Conservation (phyloP, 371 early-diverging fungal genomes). For the Mortierella sp. region DNA sequence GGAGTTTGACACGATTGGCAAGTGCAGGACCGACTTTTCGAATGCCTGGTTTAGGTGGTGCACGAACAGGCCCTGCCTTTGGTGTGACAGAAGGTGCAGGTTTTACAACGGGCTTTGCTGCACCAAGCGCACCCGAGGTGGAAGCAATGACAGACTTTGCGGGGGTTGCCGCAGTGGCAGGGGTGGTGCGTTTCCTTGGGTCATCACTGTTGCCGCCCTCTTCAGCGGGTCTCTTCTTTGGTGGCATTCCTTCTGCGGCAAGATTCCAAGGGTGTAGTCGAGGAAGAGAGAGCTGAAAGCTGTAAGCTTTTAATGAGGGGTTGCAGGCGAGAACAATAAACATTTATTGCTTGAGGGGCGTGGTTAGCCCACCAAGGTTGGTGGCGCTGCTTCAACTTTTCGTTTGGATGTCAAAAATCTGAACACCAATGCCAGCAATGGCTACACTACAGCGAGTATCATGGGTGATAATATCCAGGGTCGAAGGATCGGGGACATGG, state of each 20-base stretch:
- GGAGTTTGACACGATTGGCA: constrained; percentile 32
- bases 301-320: no score
- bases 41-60: constrained; percentile 44
- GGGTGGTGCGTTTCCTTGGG: constrained; percentile 31
- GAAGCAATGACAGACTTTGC: constrained; percentile 23
- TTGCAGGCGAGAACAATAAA: constrained; percentile 2
- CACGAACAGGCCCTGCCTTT: constrained; percentile 42
- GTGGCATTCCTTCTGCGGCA: constrained; percentile 36
- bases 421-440: constrained; percentile 65
- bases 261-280: neutral
- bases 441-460: constrained; percentile 53
- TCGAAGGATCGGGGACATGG: constrained; percentile 72
- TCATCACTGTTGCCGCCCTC: constrained; percentile 31
- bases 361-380: constrained; percentile 6
- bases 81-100: constrained; percentile 17
- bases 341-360: constrained; percentile 16
- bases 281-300: no score
- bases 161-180: constrained; percentile 1
- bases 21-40: constrained; percentile 41
- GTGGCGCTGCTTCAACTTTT: constrained; percentile 11
- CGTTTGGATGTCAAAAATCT: constrained; percentile 39
- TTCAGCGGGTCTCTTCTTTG: constrained; percentile 54
- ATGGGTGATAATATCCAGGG: constrained; percentile 56
- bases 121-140: constrained; percentile 15
- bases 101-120: constrained; percentile 16